Conservation (phyloP, 2,329 filamentous ascomycete genomes). For the Fusarium tjaetaba region DNA sequence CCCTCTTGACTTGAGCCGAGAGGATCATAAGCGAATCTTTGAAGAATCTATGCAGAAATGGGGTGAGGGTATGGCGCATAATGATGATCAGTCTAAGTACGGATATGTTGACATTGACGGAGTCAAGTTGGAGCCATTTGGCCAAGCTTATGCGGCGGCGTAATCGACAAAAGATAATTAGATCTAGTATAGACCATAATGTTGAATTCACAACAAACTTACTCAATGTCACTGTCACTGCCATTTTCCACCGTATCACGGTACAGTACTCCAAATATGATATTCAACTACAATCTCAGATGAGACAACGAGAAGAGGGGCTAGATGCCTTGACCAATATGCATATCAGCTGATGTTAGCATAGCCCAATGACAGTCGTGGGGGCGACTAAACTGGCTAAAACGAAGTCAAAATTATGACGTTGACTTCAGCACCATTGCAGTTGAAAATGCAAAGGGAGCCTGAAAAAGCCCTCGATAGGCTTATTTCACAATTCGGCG, state of each 20-base stretch:
- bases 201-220: too few relatives aligned
- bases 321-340: background rate
- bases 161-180: background rate
- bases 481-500: background rate
- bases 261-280: background rate
- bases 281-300: too few relatives aligned
- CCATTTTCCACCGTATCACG: background rate
- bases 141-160: slow-evolving; percentile 37
- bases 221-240: too few relatives aligned
- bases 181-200: background rate
- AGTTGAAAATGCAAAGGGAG: background rate
- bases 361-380: background rate
- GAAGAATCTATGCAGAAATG: slow-evolving; percentile 45
- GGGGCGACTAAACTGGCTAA: background rate
- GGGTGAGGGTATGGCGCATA: slow-evolving; percentile 44
- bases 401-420: background rate
- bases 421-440: too few relatives aligned
- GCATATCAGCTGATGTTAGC: background rate
- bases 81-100: slow-evolving; percentile 46
- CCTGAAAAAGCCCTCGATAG: background rate
- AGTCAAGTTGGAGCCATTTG: slow-evolving; percentile 47
- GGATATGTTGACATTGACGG: slow-evolving; percentile 48
- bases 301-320: background rate
- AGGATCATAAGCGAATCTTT: slow-evolving; percentile 46
- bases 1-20: slow-evolving; percentile 68